Conservation (phyloP, 176 grass and related monocot species). For the Musa schizocarpa region DNA sequence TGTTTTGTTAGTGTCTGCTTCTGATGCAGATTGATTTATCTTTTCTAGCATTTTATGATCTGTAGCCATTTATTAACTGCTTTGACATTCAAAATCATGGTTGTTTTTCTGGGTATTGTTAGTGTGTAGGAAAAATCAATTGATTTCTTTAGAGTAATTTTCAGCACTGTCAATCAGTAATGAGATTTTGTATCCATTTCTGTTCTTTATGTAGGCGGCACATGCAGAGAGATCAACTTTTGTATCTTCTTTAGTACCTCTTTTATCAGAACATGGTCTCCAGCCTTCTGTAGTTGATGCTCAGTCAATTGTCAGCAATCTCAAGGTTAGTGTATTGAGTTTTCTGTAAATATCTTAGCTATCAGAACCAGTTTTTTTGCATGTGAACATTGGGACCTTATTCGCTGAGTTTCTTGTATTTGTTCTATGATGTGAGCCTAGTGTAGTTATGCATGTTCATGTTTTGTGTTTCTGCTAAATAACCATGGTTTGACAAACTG, state of each 20-base stretch:
- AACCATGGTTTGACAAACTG: too few species aligned
- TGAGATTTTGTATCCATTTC: constrained; percentile 12
- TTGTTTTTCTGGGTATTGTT: not conserved
- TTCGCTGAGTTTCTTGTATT: too few species aligned
- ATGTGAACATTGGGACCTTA: too few species aligned
- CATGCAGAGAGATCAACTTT: constrained; percentile 94
- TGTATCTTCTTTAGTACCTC: constrained; percentile 77
- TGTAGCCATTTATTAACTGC: not conserved
- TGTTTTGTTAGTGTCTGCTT: too few species aligned
- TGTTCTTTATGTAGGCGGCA: constrained; percentile 47
- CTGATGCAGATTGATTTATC: too few species aligned
- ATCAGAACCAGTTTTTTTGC: too few species aligned
- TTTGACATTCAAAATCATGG: not conserved
- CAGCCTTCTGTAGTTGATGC: constrained; percentile 80
- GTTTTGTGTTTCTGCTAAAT: too few species aligned
- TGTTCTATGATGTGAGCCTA: too few species aligned
- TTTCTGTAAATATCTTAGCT: not conserved
- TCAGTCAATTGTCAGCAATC: constrained; percentile 78
- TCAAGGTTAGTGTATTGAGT: constrained; percentile 52
- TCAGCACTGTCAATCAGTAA: not conserved
- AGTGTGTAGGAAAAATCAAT: not conserved
- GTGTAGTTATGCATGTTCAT: too few species aligned
- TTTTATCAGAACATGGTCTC: constrained; percentile 70
- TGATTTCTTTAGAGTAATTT: not conserved
- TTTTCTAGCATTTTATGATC: not conserved